Evolutionary conservation across 2,329 filamentous ascomycete species (phyloP).

Genomic region (Tolypocladium sp.): DNA sequence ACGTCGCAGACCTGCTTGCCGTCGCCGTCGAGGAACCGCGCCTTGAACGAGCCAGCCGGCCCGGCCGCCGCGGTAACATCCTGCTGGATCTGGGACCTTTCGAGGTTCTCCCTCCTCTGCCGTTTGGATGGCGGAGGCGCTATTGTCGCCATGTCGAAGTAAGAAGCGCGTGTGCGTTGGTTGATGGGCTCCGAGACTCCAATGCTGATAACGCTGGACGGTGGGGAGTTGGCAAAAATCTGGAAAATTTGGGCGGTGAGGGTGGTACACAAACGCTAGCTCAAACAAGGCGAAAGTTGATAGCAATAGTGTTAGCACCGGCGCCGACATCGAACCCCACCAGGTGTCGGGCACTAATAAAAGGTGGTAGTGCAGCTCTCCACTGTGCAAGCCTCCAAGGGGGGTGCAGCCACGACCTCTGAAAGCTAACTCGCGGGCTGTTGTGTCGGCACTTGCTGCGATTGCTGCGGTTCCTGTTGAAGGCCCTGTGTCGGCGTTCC

Average conservation of each 20-base stretch:
- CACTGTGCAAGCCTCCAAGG: not conserved
- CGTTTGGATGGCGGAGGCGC: conserved; percentile 81
- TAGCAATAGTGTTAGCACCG: not conserved
- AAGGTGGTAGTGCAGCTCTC: not conserved
- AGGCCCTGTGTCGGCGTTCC: not conserved
- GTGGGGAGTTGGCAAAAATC: conserved; percentile 11
- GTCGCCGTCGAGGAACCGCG: conserved; percentile 81
- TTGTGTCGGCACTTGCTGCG: not conserved
- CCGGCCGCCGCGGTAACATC: conserved; percentile 61
- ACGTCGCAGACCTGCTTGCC: conserved; percentile 62
- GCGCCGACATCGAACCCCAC: not conserved
- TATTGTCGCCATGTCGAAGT: conserved; percentile 61
- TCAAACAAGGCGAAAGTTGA: not conserved
- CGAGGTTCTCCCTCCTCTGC: conserved; percentile 67
- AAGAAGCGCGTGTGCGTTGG: not conserved
- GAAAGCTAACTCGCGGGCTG: not conserved
- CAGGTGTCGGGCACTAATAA: not conserved
- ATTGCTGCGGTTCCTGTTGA: not conserved
- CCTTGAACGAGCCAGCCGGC: conserved; percentile 67
- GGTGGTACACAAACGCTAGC: not conserved
- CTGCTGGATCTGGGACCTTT: conserved; percentile 65
- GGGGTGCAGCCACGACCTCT: not conserved
- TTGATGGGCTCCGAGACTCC: not conserved
- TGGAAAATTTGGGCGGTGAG: conserved; percentile 18
- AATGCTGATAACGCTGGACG: not conserved